Base-by-base conservation (phyloP, 129 eudicot genomes). In the Sambucus nigra region DNA sequence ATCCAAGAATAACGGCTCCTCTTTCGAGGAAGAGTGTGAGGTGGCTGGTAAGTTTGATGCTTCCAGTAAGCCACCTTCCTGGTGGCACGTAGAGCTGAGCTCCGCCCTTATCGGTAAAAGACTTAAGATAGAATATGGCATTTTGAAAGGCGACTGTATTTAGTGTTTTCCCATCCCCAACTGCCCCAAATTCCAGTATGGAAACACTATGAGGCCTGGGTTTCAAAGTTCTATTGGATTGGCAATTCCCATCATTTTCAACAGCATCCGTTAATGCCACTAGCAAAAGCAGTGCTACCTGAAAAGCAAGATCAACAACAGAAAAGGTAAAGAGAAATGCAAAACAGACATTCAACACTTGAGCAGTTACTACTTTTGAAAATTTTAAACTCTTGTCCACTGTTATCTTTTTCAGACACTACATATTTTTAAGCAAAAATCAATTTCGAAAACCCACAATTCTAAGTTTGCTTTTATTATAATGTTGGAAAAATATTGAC, bases 181-280 rank as follows among this genome's bases (percentile, higher is more conserved):
- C 83, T 3, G 95, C 95, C 47, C 95, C 92, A 61, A 86, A 86
- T 67, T 86, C 95, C 47, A 80, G 27, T 15, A 86, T 84, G 2
- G 95, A 86, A 8, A 81, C 92, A 27, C 92, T 86, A 67, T 86
- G 95, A 31, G 92, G 92, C 24, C 95, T 76, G 23, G 91, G 91
- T 40, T 69, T 67, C 61, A 86, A 73, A 38, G 61, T 29, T 26
- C 61, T 45, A 2, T 38, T 56, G 23, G 29, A 38, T 38, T 57
- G 22, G 62, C 49, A 57, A 22, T 57, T 48, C 42, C 62, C 62
- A 57, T 38, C 15, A 17, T 50, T 49, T 55, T 57, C 57, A 51
- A 67, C 68, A 48, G 63, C 74, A 62, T 64, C 51, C 67, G 74
- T 54, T 39, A 68, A 66, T 41, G 72, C 79, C 62, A 81, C 49